Percentiles rank a stretch among this genome's conserved stretches.
Conservation (phyloP, 2,329 filamentous ascomycete genomes). For the Cytospora schulzeri region DNA sequence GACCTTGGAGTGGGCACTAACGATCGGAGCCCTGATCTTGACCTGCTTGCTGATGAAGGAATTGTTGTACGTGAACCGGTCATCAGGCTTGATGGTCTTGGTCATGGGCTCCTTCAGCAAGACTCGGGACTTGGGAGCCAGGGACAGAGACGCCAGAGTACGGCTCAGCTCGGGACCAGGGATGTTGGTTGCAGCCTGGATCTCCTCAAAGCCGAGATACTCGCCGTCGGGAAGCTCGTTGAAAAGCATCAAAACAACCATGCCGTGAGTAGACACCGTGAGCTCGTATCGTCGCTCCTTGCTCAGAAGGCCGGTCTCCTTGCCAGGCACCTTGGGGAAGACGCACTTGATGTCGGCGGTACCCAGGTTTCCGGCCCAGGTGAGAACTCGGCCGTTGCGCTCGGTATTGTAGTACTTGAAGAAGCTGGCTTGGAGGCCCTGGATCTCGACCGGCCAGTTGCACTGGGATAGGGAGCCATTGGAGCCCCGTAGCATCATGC, state of each 20-base stretch:
- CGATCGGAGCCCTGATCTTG: constrained; percentile 86
- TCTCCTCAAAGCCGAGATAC: constrained; percentile 69
- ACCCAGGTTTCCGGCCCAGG: constrained; percentile 74
- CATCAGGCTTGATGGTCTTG: constrained; percentile 74
- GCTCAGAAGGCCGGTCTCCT: constrained; percentile 61
- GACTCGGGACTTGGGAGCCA: constrained; percentile 81
- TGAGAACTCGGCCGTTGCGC: constrained; percentile 84
- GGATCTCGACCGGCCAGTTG: constrained; percentile 75
- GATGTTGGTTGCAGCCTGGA: constrained; percentile 81
- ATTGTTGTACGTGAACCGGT: constrained; percentile 81
- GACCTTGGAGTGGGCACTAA: constrained; percentile 79
- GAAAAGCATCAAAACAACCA: constrained; percentile 88
- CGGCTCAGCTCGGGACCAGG: constrained; percentile 72
- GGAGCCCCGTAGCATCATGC: constrained; percentile 59
- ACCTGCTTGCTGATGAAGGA: constrained; percentile 80
- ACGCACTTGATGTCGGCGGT: constrained; percentile 83
- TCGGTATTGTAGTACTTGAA: constrained; percentile 86
- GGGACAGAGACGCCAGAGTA: constrained; percentile 78
- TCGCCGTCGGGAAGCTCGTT: constrained; percentile 67
- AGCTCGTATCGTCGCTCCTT: constrained; percentile 81
- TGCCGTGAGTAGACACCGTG: constrained; percentile 88
- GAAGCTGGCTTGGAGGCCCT: constrained; percentile 78
- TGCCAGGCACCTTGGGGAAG: constrained; percentile 72
- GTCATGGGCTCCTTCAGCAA: constrained; percentile 78
- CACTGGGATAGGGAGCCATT: constrained; percentile 53